These are phyloP conservation scores for Cnidoscolus chayamansa DNA, from an alignment of 441 rosid genomes.

Conservation along the genomic window DNA sequence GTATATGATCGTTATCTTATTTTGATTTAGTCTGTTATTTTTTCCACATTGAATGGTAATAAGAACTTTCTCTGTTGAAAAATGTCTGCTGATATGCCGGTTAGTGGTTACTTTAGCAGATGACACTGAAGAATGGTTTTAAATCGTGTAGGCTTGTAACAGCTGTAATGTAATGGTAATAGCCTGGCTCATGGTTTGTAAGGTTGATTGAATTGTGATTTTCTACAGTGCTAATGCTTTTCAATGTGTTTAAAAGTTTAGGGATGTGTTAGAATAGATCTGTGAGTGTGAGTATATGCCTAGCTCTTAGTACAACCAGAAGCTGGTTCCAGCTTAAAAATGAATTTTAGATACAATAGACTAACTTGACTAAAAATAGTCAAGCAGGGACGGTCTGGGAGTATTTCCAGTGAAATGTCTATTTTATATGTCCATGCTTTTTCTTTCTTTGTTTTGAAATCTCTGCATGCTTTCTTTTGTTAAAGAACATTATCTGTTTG, in stretches of 20 bases:
- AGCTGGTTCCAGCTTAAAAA: neutral
- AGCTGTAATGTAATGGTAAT: no score
- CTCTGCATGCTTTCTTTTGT: neutral
- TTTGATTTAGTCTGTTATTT: neutral
- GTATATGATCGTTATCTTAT: neutral
- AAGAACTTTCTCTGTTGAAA: neutral
- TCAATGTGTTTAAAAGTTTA: neutral
- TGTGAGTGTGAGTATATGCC: neutral
- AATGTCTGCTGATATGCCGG: neutral
- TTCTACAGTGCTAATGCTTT: neutral
- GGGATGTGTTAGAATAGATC: neutral
- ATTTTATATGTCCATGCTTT: neutral
- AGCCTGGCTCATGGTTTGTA: neutral
- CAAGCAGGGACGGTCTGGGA: neutral
- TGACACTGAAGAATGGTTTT: neutral
- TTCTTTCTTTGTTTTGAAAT: neutral
- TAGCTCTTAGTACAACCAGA: neutral
- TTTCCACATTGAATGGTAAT: neutral
- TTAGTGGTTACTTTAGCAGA: neutral
- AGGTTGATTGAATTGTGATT: neutral
- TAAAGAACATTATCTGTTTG: neutral
- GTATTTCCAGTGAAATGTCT: neutral
- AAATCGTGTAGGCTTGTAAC: no score
- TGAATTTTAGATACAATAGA: neutral
- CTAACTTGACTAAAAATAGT: neutral